Base-by-base conservation (phyloP, 164 flowering plant genomes). In the Sextonia rubra region DNA sequence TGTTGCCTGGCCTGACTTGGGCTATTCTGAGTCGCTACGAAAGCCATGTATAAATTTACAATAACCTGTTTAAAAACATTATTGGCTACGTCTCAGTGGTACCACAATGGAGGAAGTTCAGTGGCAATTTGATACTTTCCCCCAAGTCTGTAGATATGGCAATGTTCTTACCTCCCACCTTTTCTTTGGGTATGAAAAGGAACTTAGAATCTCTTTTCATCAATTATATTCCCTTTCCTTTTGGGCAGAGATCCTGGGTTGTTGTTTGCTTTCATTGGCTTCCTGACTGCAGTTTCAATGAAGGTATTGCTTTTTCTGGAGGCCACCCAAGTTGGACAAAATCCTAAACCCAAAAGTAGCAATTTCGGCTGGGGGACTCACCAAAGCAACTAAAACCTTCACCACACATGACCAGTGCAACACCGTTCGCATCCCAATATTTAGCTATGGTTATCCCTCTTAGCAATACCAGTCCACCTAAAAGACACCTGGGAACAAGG, bases 361-460 rank as follows among this genome's bases (percentile, higher is more conserved):
- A 61, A 64, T 12, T 64, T 29, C 37, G 20, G 68, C 24, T 4
- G 27, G 32, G 49, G 26, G 1, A 44, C 12, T 37, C 24, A 20
- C 14, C 69, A 66, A 66, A 44, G 69, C 69, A 37, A 66, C 25
- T 25, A 20, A 12, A 18, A 44, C 26, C 49, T 64, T 64, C 25
- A 24, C 26, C 69, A 3, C 20, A 52, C 52, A 66, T 66, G 69
- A 37, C 7, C 37, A 12, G 52, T 37, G 30, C 37, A 27, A 64
- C 9, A 32, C 68, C 68, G 3, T 30, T 29, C 37, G 12, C 27
- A 64, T 18, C n/a, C 17, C 47, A 64, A 14, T 64, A 64, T 64
- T 14, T 64, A 64, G 68, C 68, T 20, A 30, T 64, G 68, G 47
- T n/a, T 18, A 15, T 37, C 17, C 47, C 47, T n/a, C 37, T 64